phyloP scores from a whole-genome alignment of 208 protist genomes.

The Naegleria fowleri region DNA sequence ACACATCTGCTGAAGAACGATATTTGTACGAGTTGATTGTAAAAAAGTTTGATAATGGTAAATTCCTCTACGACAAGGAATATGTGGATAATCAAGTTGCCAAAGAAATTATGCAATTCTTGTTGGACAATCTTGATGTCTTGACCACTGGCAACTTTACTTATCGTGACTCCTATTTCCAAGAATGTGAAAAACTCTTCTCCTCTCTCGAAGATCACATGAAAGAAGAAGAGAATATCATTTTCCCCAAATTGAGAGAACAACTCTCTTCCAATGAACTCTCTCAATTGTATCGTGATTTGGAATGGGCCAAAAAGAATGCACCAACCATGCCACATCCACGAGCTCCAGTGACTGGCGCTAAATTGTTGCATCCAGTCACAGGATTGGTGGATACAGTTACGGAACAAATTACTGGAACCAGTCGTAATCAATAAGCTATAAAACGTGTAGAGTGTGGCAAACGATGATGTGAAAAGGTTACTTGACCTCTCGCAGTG shows the following conservation, averaged over 20 bases:
- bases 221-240: neutral
- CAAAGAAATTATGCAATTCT: slow-evolving; percentile 1
- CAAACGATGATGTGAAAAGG: no score
- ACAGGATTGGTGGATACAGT: neutral
- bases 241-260: neutral
- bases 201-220: neutral
- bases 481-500: no score
- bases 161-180: neutral
- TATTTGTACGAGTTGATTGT: neutral
- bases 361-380: neutral
- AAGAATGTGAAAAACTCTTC: neutral
- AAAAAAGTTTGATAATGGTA: neutral
- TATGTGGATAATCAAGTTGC: neutral
- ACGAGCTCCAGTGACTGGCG: neutral
- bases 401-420: neutral
- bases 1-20: neutral
- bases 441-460: no score
- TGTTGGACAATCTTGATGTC: neutral
- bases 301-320: neutral
- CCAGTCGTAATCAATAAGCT: neutral
- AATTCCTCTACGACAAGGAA: neutral
- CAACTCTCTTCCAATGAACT: neutral
- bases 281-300: neutral
- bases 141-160: neutral
- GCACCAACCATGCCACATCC: neutral